These are phyloP conservation scores for Lecanicillium sp. DNA, from an alignment of 2,329 filamentous ascomycete species.

Conservation along the genomic window DNA sequence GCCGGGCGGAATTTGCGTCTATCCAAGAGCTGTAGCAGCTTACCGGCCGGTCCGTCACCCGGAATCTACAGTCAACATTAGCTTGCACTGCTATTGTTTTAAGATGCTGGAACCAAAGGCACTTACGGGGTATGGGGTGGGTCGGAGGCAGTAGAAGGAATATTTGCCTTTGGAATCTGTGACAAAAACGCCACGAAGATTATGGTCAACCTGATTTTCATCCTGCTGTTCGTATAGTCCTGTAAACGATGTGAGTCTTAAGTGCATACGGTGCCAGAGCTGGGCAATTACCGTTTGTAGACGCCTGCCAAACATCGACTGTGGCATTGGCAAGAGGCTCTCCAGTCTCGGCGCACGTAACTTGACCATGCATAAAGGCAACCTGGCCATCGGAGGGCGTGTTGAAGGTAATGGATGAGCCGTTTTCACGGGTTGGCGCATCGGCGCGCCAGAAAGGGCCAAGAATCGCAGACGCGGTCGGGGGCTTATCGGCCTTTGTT, in stretches of 20 bases:
- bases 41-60: conserved; percentile 24
- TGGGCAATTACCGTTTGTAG: conserved; percentile 49
- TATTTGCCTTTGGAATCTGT: conserved; percentile 60
- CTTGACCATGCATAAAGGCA: conserved; percentile 55
- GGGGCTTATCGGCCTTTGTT: conserved; percentile 31
- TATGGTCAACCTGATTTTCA: conserved; percentile 59
- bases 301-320: conserved; percentile 74
- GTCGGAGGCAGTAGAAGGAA: conserved; percentile 50
- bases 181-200: conserved; percentile 63
- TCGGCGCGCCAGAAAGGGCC: conserved; percentile 78
- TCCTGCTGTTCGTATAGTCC: conserved; percentile 66
- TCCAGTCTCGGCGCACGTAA: conserved; percentile 49
- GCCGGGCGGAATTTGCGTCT: conserved; percentile 27
- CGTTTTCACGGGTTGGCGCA: conserved; percentile 62
- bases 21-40: conserved; percentile 24
- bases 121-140: conserved; percentile 44
- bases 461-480: conserved; percentile 70
- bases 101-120: neutral
- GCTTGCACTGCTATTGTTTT: too few species aligned
- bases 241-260: too few species aligned
- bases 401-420: conserved; percentile 53
- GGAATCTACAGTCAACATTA: too few species aligned
- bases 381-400: conserved; percentile 41
- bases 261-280: neutral
- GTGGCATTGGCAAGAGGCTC: conserved; percentile 56